A percentile compares a stretch with the other conserved stretches of the same genome.
Conservation (phyloP, 441 rosid genomes). For the Raphanus hybrid region DNA sequence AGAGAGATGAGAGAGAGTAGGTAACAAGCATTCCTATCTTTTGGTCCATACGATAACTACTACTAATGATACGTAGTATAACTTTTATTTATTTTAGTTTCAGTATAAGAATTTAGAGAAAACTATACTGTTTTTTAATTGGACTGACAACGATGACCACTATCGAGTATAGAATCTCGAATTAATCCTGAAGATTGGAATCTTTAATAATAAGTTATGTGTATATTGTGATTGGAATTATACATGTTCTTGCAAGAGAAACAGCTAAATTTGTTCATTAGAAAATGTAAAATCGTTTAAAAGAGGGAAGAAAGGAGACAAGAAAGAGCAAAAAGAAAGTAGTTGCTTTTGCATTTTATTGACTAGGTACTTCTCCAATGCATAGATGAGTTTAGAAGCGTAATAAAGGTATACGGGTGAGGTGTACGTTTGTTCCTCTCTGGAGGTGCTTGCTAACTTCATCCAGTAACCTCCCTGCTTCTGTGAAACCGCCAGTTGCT, state of each 20-base stretch:
- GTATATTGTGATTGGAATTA: background rate
- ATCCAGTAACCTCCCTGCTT: too few species aligned
- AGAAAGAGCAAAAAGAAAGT: constrained; percentile 26
- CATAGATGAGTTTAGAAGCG: constrained; percentile 19
- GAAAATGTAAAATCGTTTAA: background rate
- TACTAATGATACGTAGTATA: constrained; percentile 38
- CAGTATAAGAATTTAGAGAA: constrained; percentile 2
- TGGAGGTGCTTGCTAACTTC: too few species aligned
- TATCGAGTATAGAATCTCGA: constrained; percentile 30
- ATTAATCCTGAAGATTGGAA: background rate
- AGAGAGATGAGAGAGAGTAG: constrained; percentile 70
- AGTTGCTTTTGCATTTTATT: constrained; percentile 35
- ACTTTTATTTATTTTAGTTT: constrained; percentile 37
- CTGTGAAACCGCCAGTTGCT: too few species aligned
- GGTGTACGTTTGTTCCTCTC: too few species aligned
- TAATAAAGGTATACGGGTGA: background rate
- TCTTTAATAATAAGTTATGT: background rate
- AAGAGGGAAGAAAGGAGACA: constrained; percentile 25
- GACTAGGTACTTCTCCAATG: constrained; percentile 31
- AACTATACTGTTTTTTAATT: constrained; percentile 30
- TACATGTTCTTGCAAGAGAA: constrained; percentile 4
- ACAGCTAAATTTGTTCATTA: background rate
- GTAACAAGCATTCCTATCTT: constrained; percentile 90
- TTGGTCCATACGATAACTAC: constrained; percentile 43
- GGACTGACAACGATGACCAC: constrained; percentile 36